Percentiles rank a stretch among this genome's conserved stretches.
phyloP scores from a whole-genome alignment of 2,329 filamentous ascomycete species.

The Balansia obtecta region DNA sequence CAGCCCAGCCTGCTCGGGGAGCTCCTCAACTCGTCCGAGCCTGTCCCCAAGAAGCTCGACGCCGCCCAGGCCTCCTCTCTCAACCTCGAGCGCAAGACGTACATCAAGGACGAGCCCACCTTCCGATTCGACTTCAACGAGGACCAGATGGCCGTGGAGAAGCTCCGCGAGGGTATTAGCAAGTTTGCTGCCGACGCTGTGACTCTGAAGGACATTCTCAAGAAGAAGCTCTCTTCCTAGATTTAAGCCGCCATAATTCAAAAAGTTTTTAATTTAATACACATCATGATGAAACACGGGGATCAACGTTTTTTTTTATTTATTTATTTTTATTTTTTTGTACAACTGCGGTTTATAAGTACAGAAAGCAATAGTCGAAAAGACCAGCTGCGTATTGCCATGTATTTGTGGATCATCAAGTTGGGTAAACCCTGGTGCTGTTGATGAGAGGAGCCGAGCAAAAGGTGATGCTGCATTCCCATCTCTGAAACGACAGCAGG shows the following conservation, averaged over 20 bases:
- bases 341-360: not conserved
- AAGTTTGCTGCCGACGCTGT: conserved; percentile 96
- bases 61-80: conserved; percentile 51
- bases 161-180: conserved; percentile 97
- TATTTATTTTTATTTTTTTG: too few species aligned
- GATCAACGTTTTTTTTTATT: too few species aligned
- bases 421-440: too few species aligned
- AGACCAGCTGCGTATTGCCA: not conserved
- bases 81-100: conserved; percentile 76
- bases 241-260: not conserved
- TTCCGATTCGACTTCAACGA: conserved; percentile 99
- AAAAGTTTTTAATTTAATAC: not conserved
- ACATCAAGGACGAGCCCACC: conserved; percentile 74
- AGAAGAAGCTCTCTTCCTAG: conserved; percentile 60
- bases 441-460: too few species aligned
- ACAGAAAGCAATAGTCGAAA: not conserved
- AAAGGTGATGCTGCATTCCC: too few species aligned
- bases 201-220: conserved; percentile 85
- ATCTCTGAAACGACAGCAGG: too few species aligned
- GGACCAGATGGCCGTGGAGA: conserved; percentile 98
- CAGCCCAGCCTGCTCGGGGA: conserved; percentile 89
- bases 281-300: not conserved
- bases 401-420: too few species aligned
- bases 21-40: conserved; percentile 68
- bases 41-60: conserved; percentile 89